Base-by-base conservation (phyloP, 257 asterid species). In the Lycium ferocissimum region DNA sequence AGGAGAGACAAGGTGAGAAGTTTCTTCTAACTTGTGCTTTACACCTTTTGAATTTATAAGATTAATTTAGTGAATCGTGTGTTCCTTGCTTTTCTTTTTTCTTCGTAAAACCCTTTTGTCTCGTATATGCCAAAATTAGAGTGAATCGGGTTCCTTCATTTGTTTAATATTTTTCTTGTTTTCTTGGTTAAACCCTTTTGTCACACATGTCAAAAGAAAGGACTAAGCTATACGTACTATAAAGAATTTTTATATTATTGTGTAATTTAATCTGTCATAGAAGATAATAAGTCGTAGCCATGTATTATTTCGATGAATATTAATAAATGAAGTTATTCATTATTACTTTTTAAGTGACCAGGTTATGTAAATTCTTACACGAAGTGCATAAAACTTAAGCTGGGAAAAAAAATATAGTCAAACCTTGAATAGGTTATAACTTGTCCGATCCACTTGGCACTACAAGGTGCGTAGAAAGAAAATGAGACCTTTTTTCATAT, bases 351-450 rank as follows among this genome's bases (percentile, higher is more conserved):
- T 58, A 58, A 18, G 33, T 7, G 66, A 59, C 0, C 1, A 7
- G 66, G 7, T n/a, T 59, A 8, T 59, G 1, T n/a, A 59, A 18
- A 7, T 17, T 59, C 9, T 69, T 37, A 3, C 6, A 1, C 0
- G 0, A 26, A 22, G 3, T 26, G 7, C 12, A 22, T 67, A 67
- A 67, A 67, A 67, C 10, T 35, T 35, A 13, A 67, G 9, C 1
- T 8, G 0, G 10, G 35, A 22, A 75, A 75, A 47, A 12, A 6
- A 2, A 67, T 72, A n/a, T 75, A 26, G 81, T 75, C 62, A 76
- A 47, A 76, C 3, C 22, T 76, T 51, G 81, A 75, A 75, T 75
- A 75, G 45, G 81, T 75, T 75, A n/a, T n/a, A 47, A 49, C 20
- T 12, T 76, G 63, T 51, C 1, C 26, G 6, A 5, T 40, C 6